Conservation (phyloP, 2,329 filamentous ascomycete species). For the Diaporthe nobilis region DNA sequence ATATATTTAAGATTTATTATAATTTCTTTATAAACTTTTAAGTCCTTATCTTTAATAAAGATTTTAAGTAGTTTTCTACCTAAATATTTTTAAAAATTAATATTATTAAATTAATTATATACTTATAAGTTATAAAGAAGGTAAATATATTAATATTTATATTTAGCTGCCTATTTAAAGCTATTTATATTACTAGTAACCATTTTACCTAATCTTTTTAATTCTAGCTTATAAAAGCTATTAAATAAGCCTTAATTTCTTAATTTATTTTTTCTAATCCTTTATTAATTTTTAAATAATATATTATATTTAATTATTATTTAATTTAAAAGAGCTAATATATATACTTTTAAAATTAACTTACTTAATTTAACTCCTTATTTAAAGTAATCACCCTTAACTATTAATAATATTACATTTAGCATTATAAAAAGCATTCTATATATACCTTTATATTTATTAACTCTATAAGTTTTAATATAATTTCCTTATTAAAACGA, state of each 20-base stretch:
- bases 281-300: background rate
- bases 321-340: no score
- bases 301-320: background rate
- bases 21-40: background rate
- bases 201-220: background rate
- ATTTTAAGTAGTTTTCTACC: background rate
- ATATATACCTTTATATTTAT: background rate
- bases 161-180: background rate
- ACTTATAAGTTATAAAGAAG: background rate
- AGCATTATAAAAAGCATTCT: background rate
- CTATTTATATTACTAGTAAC: background rate
- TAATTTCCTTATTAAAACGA: no score
- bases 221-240: background rate
- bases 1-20: background rate
- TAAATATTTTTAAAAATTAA: background rate
- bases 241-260: background rate
- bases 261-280: background rate
- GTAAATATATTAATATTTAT: background rate
- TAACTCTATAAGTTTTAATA: no score
- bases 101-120: background rate
- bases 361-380: no score
- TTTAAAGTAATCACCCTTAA: no score
- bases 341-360: no score
- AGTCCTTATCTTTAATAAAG: background rate
- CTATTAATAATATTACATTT: background rate